Evolutionary conservation across 139 green algal species (phyloP).

Genomic region (Monoraphidium neglectum): DNA sequence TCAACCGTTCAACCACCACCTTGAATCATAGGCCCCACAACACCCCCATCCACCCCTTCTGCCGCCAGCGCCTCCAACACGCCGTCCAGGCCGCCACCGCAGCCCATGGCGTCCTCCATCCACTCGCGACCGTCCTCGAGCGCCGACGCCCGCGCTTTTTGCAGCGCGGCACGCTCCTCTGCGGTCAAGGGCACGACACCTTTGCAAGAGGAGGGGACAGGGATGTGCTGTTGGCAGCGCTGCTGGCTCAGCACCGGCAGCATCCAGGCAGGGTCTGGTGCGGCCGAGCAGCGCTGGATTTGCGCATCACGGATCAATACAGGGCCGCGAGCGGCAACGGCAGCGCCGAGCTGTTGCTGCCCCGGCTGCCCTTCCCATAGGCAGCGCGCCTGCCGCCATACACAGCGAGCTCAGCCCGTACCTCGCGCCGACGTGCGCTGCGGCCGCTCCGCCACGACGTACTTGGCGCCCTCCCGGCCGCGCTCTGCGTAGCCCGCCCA

Average conservation of each 20-base stretch:
- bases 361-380: neutral
- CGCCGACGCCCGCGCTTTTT: neutral
- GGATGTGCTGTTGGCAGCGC: neutral
- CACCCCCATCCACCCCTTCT: no score
- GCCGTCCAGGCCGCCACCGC: constrained; percentile 11
- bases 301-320: neutral
- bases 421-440: constrained; percentile 39
- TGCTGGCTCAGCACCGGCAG: no score
- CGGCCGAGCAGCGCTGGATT: neutral
- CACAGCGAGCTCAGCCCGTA: neutral
- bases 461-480: constrained; percentile 75
- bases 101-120: constrained; percentile 16
- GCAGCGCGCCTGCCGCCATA: neutral
- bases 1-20: no score
- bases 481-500: constrained; percentile 82
- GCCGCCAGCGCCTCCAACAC: neutral
- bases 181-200: constrained; percentile 20
- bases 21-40: no score
- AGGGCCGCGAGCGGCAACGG: neutral
- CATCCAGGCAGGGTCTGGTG: neutral
- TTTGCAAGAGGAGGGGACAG: neutral
- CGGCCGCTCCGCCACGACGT: constrained; percentile 60
- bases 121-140: neutral
- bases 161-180: constrained; percentile 11
- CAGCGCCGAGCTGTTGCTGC: neutral